Percentiles rank a stretch among this genome's conserved stretches.
Evolutionary conservation across 305 asterid genomes (phyloP).

Genomic region (Striga hermonthica): DNA sequence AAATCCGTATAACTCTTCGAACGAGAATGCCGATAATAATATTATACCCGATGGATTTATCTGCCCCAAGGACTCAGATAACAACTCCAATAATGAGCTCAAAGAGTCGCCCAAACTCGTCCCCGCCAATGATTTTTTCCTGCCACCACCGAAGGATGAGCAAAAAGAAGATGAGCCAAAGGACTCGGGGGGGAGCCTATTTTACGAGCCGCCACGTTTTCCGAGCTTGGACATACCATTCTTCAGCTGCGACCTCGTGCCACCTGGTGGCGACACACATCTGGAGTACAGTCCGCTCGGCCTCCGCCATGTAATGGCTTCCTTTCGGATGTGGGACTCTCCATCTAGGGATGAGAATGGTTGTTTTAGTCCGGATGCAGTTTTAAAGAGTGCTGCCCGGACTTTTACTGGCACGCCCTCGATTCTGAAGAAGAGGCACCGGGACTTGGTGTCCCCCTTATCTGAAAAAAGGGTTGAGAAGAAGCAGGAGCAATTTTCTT

Average conservation of each 20-base stretch:
- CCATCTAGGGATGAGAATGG: constrained; percentile 48
- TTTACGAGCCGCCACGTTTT: constrained; percentile 97
- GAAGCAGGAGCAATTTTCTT: constrained; percentile 44
- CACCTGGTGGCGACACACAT: constrained; percentile 71
- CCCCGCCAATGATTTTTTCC: constrained; percentile 55
- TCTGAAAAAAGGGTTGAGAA: constrained; percentile 83
- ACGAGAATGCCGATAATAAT: constrained; percentile 37
- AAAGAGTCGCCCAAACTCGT: constrained; percentile 54
- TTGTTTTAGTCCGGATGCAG: constrained; percentile 72
- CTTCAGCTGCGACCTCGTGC: constrained; percentile 86
- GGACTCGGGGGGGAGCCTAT: constrained; percentile 76
- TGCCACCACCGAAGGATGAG: constrained; percentile 41
- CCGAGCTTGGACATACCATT: constrained; percentile 94
- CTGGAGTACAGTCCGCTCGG: constrained; percentile 98
- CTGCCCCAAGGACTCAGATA: constrained; percentile 42
- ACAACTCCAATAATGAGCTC: constrained; percentile 31
- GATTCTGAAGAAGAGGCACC: constrained; percentile 86
- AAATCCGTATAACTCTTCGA: constrained; percentile 44
- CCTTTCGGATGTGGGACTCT: constrained; percentile 85
- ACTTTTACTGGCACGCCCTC: constrained; percentile 85
- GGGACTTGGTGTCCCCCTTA: constrained; percentile 89
- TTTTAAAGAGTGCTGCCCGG: constrained; percentile 89
- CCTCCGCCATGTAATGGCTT: constrained; percentile 89
- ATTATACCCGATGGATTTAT: constrained; percentile 41
- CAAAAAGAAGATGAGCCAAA: constrained; percentile 49